Evolutionary conservation across 805 yeast species (phyloP), one percentile per base, ranked within the genome.

Genomic region (Cyberlindnera maritima): DNA sequence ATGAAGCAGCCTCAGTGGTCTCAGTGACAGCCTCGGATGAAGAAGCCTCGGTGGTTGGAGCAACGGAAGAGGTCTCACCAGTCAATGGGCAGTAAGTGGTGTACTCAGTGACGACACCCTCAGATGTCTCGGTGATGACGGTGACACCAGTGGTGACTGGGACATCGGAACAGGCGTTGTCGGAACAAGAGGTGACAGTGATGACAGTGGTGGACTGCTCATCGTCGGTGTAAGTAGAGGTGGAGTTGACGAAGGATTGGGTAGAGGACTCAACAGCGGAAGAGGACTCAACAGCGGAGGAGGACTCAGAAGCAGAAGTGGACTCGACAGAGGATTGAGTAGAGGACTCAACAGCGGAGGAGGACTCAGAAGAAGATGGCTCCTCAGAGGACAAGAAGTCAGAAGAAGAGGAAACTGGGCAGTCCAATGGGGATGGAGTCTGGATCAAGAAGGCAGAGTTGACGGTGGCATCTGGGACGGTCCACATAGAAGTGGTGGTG

Each of bases 91-190:
- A 50, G 46, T 45, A 53, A 11, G 54, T 53, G 55, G 71, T 68
- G 66, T 61, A 64, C 43, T 57, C 58, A 37, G 71, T 66, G 46
- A 64, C 62, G 34, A 57, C 61, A 53, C 65, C 67, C 57, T 58
- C 53, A 18, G 20, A 10, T 12, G 54, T 50, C 3, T 37, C 19
- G 8, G 54, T 50, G 29, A 53, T 44, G n/a, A 44, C 45, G 10
- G 51, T 46, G 37, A 51, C 46, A 37, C 48, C 50, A 10, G 55
- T 44, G 29, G 54, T 50, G 13, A 41, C 25, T 10, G 44, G 19
- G 6, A 31, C 13, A 1, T 20, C 21, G 17, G 39, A 19, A 25
- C 56, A 50, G 11, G 36, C 40, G 32, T 39, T 25, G 17, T 37
- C 38, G 14, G 48, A 48, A 23, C 57, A 53, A 15, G 50, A 49